Base-by-base conservation (phyloP, 2,329 filamentous ascomycete species). In the Talaromyces sp. region DNA sequence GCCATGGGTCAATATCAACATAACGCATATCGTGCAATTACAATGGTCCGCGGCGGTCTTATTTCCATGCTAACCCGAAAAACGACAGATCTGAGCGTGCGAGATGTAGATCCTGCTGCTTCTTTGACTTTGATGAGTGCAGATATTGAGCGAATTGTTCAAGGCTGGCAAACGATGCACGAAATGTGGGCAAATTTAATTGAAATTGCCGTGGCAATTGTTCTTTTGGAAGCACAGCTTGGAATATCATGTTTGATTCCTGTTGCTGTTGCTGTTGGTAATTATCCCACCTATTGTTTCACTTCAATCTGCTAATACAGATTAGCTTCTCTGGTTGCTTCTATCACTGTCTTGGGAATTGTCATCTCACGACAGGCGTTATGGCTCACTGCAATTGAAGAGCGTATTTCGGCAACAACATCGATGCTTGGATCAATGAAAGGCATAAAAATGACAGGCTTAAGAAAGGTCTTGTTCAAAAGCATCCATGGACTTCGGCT, bases 1-100 rank as follows among this genome's bases (percentile, higher is more conserved):
- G 69, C 71, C 9, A 77, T 75, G 66, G 74, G 73, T 8, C 72
- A 74, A 44, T 78, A 77, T 55, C 72, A 77, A 52, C 78, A 81
- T 66, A 67, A 73, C 13, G 73, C 76, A 0, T 77, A 80, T 62
- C 77, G 78, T 6, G 69, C 71, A 11, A 75, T 78, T 28, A 78
- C 77, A 10, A 77, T 79, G 72, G 69, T 79, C 9, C 70, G 80
- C 39, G 77, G 77, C 10, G 74, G 71, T 0, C 65, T 81, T 8
- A 71, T 81, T n/a, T 78, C 80, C 0, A 71, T 84, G 65, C 78
- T 86, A 1, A 85, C 81, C 65, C 75, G 77, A n/a, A 77, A 77
- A 61, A 71, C 75, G 8, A 73, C 68, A 13, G 67, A 69, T 10
- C 58, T 77, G 1, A 70, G 68, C 51, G 63, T 72, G 7, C 70